Evolutionary conservation across 805 yeast genomes (phyloP).

Genomic region (Jamesozyma rosinii): DNA sequence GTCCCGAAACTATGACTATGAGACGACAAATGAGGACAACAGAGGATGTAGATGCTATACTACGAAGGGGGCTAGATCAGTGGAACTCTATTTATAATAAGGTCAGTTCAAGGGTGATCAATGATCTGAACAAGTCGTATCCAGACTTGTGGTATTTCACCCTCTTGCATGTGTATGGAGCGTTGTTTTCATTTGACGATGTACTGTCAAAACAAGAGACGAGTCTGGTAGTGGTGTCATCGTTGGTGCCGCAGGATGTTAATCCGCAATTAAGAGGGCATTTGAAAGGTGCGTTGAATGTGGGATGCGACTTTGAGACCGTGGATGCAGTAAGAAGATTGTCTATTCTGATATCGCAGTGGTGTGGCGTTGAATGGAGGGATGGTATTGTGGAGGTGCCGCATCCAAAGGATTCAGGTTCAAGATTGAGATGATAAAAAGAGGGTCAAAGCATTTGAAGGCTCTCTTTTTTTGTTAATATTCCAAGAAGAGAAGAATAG

Average conservation of each 20-base stretch:
- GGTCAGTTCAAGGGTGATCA: slow-evolving; percentile 55
- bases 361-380: slow-evolving; percentile 67
- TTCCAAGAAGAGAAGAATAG: not conserved
- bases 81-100: slow-evolving; percentile 74
- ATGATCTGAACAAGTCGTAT: slow-evolving; percentile 63
- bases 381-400: slow-evolving; percentile 26
- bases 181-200: slow-evolving; percentile 59
- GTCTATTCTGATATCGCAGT: slow-evolving; percentile 54
- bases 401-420: slow-evolving; percentile 3
- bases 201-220: slow-evolving; percentile 61
- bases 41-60: slow-evolving; percentile 7
- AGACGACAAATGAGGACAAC: slow-evolving; percentile 7
- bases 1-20: slow-evolving; percentile 5
- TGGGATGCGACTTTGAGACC: slow-evolving; percentile 61
- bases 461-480: not conserved
- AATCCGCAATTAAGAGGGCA: slow-evolving; percentile 91
- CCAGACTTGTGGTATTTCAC: slow-evolving; percentile 80
- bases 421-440: not conserved
- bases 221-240: slow-evolving; percentile 64
- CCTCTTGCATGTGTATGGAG: slow-evolving; percentile 64
- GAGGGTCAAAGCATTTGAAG: slow-evolving; percentile 1
- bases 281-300: slow-evolving; percentile 72
- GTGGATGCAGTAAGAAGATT: slow-evolving; percentile 50
- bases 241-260: slow-evolving; percentile 86
- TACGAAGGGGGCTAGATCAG: slow-evolving; percentile 47